Conservation (phyloP, 306 rosid species). For the Glycyrrhiza uralensis region DNA sequence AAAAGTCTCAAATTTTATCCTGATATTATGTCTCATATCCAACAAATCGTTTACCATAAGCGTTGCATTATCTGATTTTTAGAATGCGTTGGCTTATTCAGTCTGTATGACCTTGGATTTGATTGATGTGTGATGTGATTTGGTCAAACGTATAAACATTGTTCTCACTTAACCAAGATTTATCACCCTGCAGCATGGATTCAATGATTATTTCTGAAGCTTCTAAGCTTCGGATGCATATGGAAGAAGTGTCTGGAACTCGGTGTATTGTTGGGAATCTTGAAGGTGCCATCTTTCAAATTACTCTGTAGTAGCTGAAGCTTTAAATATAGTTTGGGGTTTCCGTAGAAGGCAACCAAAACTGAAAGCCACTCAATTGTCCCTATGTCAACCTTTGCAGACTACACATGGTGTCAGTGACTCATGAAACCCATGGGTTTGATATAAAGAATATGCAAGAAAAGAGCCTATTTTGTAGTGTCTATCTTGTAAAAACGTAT, state of each 20-base stretch:
- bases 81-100: not conserved
- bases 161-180: not conserved
- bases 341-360: conserved; percentile 7
- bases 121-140: not conserved
- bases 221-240: conserved; percentile 49
- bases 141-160: not conserved
- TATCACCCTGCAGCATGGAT: conserved; percentile 59
- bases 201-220: conserved; percentile 57
- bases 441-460: conserved; percentile 7
- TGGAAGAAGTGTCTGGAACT: conserved; percentile 70
- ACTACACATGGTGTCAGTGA: not conserved
- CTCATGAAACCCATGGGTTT: not conserved
- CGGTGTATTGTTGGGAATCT: conserved; percentile 52
- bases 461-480: not conserved
- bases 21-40: not conserved
- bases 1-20: not conserved
- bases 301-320: conserved; percentile 46
- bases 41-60: not conserved
- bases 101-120: conserved; percentile 2
- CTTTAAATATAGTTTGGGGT: not conserved
- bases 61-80: not conserved
- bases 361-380: not conserved
- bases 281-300: conserved; percentile 77
- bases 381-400: not conserved
- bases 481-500: not conserved